Conservation (phyloP, 495 filamentous ascomycete genomes). For the Annulohypoxylon moriforme region DNA sequence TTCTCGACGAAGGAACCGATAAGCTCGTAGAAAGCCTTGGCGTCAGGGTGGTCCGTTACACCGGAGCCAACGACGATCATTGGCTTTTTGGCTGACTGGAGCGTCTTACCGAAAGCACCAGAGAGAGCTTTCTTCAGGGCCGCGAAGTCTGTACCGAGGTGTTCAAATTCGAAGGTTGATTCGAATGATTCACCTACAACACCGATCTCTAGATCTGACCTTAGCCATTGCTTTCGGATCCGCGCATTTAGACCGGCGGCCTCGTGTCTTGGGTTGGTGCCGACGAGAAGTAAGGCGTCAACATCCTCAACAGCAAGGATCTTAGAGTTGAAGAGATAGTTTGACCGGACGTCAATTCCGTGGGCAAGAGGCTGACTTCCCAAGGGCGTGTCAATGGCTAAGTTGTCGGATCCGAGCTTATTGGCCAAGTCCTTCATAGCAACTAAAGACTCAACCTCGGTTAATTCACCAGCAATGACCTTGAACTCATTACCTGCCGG, state of each 20-base stretch:
- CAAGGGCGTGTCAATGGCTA: constrained; percentile 88
- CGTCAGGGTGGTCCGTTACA: constrained; percentile 87
- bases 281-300: constrained; percentile 89
- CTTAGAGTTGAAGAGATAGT: constrained; percentile 95
- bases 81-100: constrained; percentile 85
- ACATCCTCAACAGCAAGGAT: constrained; percentile 94
- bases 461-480: constrained; percentile 88
- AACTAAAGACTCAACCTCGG: constrained; percentile 90
- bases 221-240: constrained; percentile 96
- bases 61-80: constrained; percentile 96
- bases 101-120: constrained; percentile 91
- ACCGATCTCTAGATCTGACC: constrained; percentile 92
- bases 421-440: constrained; percentile 97
- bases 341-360: constrained; percentile 92
- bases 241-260: constrained; percentile 94
- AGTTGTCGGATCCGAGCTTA: constrained; percentile 94
- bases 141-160: constrained; percentile 80
- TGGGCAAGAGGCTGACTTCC: constrained; percentile 88
- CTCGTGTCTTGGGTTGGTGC: constrained; percentile 94
- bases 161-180: constrained; percentile 91
- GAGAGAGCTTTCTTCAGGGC: constrained; percentile 84
- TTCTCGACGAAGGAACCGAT: constrained; percentile 92
- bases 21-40: constrained; percentile 90
- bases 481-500: constrained; percentile 95
- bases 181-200: constrained; percentile 92